Conservation (phyloP, 1,139 yeast genomes). For the Wickerhamiella infanticola region DNA sequence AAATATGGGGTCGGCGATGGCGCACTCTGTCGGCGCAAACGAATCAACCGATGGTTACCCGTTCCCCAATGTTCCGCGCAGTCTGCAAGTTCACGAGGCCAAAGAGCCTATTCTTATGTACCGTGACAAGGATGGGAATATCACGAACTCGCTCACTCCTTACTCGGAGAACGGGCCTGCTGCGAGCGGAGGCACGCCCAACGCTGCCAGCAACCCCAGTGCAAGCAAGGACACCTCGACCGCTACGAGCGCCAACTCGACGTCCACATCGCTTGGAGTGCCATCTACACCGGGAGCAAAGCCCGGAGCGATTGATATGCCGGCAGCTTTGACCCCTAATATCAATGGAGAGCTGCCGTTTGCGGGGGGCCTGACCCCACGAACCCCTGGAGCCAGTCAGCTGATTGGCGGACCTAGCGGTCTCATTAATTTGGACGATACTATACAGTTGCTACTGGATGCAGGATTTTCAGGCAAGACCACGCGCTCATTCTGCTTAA, state of each 20-base stretch:
- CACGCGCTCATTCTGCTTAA: slow-evolving; percentile 70
- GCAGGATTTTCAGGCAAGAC: slow-evolving; percentile 93
- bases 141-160: slow-evolving; percentile 8
- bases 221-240: background rate
- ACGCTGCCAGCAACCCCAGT: slow-evolving; percentile 1
- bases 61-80: slow-evolving; percentile 17
- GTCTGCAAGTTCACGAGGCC: slow-evolving; percentile 22
- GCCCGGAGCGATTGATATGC: background rate
- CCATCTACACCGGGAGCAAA: background rate
- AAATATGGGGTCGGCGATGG: background rate
- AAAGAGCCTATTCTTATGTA: slow-evolving; percentile 22
- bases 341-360: slow-evolving; percentile 14
- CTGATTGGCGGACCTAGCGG: slow-evolving; percentile 10
- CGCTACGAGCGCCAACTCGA: background rate
- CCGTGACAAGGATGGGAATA: slow-evolving; percentile 17
- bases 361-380: slow-evolving; percentile 9
- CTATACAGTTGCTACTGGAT: slow-evolving; percentile 77
- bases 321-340: background rate
- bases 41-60: slow-evolving; percentile 5
- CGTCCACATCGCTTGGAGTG: background rate
- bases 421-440: slow-evolving; percentile 65
- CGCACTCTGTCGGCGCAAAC: background rate
- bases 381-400: slow-evolving; percentile 9
- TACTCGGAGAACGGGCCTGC: slow-evolving; percentile 6
- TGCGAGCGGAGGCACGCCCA: slow-evolving; percentile 5